Evolutionary conservation across 1,139 yeast species (phyloP), one percentile per base, ranked within the genome.

Genomic region (Candida mesenterica): DNA sequence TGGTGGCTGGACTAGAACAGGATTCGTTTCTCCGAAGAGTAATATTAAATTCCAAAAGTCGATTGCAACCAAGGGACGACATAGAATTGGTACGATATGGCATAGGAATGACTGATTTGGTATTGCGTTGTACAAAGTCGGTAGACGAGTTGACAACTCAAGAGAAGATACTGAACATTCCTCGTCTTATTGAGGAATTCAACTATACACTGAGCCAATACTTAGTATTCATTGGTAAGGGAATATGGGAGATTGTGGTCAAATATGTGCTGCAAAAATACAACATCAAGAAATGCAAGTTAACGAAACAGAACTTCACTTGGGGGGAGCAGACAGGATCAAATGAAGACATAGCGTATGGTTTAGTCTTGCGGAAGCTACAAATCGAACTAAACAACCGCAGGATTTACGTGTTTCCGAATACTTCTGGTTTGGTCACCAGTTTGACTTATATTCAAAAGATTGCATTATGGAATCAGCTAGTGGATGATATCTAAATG

Each of bases 351-450:
- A 4, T 26, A 9, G n/a, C 25, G 3, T 58, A 61, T 39, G 47
- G 45, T 17, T 24, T 22, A 20, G 30, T 61, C 7, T 36, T 62
- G 31, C 35, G 40, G 14, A 40, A 44, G 26, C 39, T 62, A 14
- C 36, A 42, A 16, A 38, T 45, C 3, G 40, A 34, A 20, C 40
- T 54, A 5, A 34, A 39, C 43, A 38, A 43, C 7, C 38, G 50
- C 28, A 31, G 49, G 34, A 42, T 79, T 0, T 77, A 69, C 53
- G 90, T 84, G 4, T 71, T 83, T 28, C 92, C 92, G 3, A 80
- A 81, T 35, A 83, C 92, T 0, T 82, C 89, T 2, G 94, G 94
- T 0, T 60, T 85, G n/a, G 92, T 81, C 5, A 73, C 83, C 6
- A 59, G 61, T 39, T 60, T 80, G 51, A 60, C 66, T 14, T 65